Evolutionary conservation across 176 grass and related monocot genomes (phyloP).

Genomic region (Hsuehochloa calcarea): DNA sequence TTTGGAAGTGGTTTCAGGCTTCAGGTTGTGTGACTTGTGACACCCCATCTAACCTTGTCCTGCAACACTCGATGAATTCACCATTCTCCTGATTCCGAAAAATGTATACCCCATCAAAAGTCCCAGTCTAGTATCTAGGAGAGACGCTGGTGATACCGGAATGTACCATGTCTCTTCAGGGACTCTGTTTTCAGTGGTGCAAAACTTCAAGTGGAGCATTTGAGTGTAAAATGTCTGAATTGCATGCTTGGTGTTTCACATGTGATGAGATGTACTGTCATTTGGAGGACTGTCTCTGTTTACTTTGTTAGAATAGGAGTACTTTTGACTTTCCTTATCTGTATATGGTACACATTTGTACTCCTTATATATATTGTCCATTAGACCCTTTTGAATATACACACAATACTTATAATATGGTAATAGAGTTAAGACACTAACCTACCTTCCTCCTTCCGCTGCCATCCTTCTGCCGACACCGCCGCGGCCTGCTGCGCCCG

Average conservation of each 20-base stretch:
- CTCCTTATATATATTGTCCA: too few species aligned
- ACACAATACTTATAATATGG: too few species aligned
- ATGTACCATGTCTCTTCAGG: neutral
- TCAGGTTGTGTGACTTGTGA: neutral
- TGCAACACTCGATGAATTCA: neutral
- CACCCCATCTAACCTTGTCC: neutral
- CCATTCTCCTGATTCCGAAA: too few species aligned
- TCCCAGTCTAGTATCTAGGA: neutral
- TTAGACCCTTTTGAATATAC: too few species aligned
- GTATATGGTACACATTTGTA: too few species aligned
- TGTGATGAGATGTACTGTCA: neutral
- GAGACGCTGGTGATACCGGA: neutral
- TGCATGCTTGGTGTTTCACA: neutral
- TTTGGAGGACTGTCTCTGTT: neutral
- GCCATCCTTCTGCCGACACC: too few species aligned
- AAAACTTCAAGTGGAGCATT: neutral
- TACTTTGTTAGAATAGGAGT: too few species aligned
- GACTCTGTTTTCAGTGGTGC: neutral
- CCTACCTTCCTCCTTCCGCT: too few species aligned
- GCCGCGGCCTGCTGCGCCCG: too few species aligned
- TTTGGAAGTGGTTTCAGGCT: neutral
- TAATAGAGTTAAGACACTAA: too few species aligned
- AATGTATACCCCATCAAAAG: neutral
- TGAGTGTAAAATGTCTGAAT: neutral
- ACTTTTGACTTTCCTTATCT: too few species aligned